phyloP scores from a whole-genome alignment of 2,329 filamentous ascomycete genomes.

The Aureobasidium sp. region DNA sequence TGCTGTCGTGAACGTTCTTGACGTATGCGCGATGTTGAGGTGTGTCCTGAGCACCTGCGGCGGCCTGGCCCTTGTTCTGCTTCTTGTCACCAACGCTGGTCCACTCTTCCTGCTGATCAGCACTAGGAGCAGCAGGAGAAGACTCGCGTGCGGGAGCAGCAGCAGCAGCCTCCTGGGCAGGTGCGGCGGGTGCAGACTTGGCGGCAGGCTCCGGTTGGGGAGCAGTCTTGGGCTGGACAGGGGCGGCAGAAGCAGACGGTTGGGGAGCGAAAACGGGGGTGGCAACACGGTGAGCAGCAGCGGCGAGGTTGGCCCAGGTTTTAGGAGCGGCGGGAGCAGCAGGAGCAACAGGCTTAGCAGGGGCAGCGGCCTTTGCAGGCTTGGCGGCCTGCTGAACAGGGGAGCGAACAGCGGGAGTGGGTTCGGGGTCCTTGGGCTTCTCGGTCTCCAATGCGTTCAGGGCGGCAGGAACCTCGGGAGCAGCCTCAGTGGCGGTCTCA shows the following conservation, averaged over 20 bases:
- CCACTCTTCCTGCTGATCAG: constrained; percentile 64
- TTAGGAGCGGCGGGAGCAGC: constrained; percentile 50
- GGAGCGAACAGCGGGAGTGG: constrained; percentile 43
- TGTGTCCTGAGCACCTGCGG: constrained; percentile 61
- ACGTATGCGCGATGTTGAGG: constrained; percentile 82
- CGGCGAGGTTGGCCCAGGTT: constrained; percentile 67
- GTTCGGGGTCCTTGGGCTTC: constrained; percentile 58
- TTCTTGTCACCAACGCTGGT: constrained; percentile 76
- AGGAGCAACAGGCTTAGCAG: constrained; percentile 51
- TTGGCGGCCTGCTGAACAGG: constrained; percentile 37
- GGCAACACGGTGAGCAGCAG: constrained; percentile 42
- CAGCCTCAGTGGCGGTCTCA: constrained; percentile 24
- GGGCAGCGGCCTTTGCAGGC: constrained; percentile 44
- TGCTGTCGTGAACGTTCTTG: constrained; percentile 89
- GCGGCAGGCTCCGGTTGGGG: constrained; percentile 23
- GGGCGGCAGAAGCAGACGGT: constrained; percentile 19
- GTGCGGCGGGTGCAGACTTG: constrained; percentile 25
- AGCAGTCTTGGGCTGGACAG: constrained; percentile 28
- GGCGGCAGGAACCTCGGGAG: constrained; percentile 25
- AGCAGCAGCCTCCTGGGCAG: constrained; percentile 26
- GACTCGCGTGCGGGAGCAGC: constrained; percentile 30
- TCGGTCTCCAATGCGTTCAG: constrained; percentile 38
- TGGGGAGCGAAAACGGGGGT: constrained; percentile 34
- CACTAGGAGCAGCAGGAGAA: constrained; percentile 24
- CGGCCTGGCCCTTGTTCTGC: constrained; percentile 65